phyloP scores from a whole-genome alignment of 805 yeast genomes.

The Barnettozyma salicaria region DNA sequence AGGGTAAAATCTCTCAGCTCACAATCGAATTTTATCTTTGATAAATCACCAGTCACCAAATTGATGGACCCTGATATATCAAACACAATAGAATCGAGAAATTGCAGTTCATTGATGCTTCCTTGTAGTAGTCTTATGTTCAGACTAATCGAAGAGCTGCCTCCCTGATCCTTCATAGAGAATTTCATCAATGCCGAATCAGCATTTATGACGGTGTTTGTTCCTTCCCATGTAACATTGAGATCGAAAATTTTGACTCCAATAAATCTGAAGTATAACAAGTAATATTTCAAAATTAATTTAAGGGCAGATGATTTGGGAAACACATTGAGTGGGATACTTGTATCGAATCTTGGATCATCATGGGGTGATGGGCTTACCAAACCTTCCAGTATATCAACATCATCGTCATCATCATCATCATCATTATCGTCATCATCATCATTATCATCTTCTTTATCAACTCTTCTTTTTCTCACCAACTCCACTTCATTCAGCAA shows the following conservation, averaged over 20 bases:
- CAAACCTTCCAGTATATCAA: too few species aligned
- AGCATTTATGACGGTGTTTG: constrained; percentile 9
- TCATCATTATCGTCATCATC: background rate
- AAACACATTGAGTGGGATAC: constrained; percentile 16
- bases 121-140: constrained; percentile 16
- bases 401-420: too few species aligned
- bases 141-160: constrained; percentile 9
- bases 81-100: constrained; percentile 18
- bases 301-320: constrained; percentile 7
- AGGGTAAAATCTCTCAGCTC: constrained; percentile 18
- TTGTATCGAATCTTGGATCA: constrained; percentile 10
- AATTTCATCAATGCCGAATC: constrained; percentile 16
- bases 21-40: constrained; percentile 13
- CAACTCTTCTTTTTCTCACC: background rate
- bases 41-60: constrained; percentile 17
- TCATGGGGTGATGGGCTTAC: background rate
- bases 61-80: constrained; percentile 17
- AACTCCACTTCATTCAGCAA: constrained; percentile 4
- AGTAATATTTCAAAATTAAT: constrained; percentile 12
- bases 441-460: background rate
- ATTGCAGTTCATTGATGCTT: constrained; percentile 15
- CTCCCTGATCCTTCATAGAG: constrained; percentile 9
- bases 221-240: constrained; percentile 12
- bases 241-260: constrained; percentile 18
- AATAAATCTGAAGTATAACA: constrained; percentile 23